Evolutionary conservation across 1,284 basidiomycete genomes (phyloP).

Genomic region (Cutaneotrichosporon daszewskae): DNA sequence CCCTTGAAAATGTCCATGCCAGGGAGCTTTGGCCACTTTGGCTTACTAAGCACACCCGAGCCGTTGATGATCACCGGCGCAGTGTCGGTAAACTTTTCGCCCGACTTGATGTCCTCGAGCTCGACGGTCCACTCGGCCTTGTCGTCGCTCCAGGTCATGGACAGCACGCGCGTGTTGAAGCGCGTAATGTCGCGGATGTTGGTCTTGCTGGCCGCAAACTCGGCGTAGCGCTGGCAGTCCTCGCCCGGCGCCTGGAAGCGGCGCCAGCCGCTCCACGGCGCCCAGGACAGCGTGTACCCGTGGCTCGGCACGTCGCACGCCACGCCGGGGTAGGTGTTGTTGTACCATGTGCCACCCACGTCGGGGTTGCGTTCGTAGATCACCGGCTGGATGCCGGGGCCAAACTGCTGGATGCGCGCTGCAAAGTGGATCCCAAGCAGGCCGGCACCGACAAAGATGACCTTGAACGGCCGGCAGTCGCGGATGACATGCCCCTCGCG

Average conservation of each 20-base stretch:
- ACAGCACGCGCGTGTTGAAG: constrained; percentile 16
- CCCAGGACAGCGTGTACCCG: constrained; percentile 6
- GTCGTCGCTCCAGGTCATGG: constrained; percentile 13
- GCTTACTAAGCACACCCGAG: constrained; percentile 19
- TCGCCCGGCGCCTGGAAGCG: constrained; percentile 8
- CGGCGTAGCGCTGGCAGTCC: constrained; percentile 7
- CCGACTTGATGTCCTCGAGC: constrained; percentile 7
- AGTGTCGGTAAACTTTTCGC: constrained; percentile 13
- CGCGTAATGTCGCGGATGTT: constrained; percentile 19
- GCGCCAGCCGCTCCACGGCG: constrained; percentile 3
- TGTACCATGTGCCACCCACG: constrained; percentile 17
- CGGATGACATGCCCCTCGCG: constrained; percentile 7
- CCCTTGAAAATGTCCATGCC: constrained; percentile 26
- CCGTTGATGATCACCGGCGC: constrained; percentile 35
- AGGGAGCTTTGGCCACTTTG: constrained; percentile 28
- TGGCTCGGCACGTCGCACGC: constrained; percentile 28
- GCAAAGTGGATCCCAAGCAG: constrained; percentile 11
- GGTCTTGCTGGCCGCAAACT: constrained; percentile 7
- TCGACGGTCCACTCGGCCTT: constrained; percentile 24
- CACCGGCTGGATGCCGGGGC: constrained; percentile 5
- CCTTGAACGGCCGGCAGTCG: constrained; percentile 10
- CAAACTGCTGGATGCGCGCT: constrained; percentile 8
- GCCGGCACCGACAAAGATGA: constrained; percentile 12
- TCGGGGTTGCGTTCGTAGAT: constrained; percentile 11
- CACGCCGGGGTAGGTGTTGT: constrained; percentile 30